Percentiles rank a stretch among this genome's conserved stretches.
phyloP scores from a whole-genome alignment of 2,329 filamentous ascomycete genomes.

The Fonsecaea monophora region DNA sequence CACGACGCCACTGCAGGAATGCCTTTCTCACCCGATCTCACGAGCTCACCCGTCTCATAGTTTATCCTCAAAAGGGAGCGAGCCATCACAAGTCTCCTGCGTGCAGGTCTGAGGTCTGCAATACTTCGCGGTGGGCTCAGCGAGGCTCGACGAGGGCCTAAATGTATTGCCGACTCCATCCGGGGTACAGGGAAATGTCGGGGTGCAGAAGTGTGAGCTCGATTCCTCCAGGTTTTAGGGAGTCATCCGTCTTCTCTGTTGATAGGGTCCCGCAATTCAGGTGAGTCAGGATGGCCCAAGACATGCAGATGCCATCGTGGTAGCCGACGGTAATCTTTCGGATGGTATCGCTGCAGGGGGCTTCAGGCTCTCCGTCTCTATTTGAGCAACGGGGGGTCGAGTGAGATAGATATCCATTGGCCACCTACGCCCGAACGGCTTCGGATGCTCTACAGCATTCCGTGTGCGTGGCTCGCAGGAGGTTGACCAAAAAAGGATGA shows the following conservation, averaged over 20 bases:
- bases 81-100: neutral
- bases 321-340: neutral
- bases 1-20: neutral
- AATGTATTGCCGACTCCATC: slow-evolving; percentile 13
- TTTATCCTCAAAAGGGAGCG: neutral
- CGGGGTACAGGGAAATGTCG: slow-evolving; percentile 16
- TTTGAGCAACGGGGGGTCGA: neutral
- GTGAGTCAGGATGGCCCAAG: neutral
- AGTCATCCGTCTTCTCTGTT: neutral
- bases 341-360: neutral
- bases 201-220: slow-evolving; percentile 5
- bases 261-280: neutral
- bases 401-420: neutral
- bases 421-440: neutral
- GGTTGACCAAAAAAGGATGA: neutral
- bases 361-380: neutral
- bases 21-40: neutral
- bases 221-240: neutral
- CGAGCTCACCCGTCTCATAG: slow-evolving; percentile 2
- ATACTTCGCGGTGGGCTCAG: neutral
- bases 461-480: neutral
- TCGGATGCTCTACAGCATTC: neutral
- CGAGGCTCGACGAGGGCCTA: slow-evolving; percentile 6
- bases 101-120: neutral
- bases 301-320: neutral